Base-by-base conservation (phyloP, 768 basidiomycete genomes). In the Podaxis sp. region DNA sequence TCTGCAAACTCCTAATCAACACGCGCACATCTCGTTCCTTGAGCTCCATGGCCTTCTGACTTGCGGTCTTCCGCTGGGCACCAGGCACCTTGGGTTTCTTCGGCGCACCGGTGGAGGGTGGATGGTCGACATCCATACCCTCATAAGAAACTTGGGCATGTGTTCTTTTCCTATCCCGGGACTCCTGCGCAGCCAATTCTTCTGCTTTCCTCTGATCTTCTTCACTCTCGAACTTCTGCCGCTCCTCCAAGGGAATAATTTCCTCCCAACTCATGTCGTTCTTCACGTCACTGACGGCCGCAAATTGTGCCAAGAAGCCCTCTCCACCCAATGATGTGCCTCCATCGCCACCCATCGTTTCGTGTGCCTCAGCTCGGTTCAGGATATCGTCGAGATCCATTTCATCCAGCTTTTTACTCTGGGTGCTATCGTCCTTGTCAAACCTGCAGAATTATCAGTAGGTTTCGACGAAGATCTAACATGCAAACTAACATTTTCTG, bases 201-300 rank as follows among this genome's bases (percentile, higher is more conserved):
- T 93, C 90, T 40, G 84, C 85, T 69, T 86, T 87, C 62, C 84
- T 81, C 62, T 88, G 82, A 65, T 87, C 86, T 62, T 92, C 81
- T 64, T 89, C 88, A 29, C 84, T 82, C 64, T 94, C 94, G 49
- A 89, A 85, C 72, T 85, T 88, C 73, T 89, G 87, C 5, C 97
- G 89, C 69, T 94, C 94, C 24, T 96, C 94, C 8, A 91, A 73
- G 17, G 97, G 97, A 68, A 99, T 98, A 74, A 99, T 98, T 64
- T 98, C 97, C 71, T 99, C 97, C 97, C 97, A 99, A 70, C 75
- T 94, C 87, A 96, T 94, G 77, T 98, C 96, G 72, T 95, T 94
- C 83, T 98, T 98, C 72, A 99, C 88, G 73, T 99, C 97, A 74
- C 94, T 97, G 67, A 98, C 93, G 55, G 89, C 89, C 22, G 96